Base-by-base conservation (phyloP, 352 stramenopile species). In the Globisporangium nodosum region DNA sequence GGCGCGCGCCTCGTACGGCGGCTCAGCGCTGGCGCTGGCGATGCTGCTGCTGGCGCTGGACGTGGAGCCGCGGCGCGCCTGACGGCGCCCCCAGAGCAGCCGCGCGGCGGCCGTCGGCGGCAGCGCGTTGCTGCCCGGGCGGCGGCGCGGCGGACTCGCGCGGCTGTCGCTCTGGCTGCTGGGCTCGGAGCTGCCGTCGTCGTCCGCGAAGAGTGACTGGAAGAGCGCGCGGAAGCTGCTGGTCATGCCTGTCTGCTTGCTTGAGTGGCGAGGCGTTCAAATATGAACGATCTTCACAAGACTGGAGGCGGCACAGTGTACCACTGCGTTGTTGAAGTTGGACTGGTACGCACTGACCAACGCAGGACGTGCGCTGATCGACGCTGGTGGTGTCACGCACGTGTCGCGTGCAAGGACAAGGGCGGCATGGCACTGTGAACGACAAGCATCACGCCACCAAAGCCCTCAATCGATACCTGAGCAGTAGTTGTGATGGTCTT, bases 1-100 rank as follows among this genome's bases (percentile, higher is more conserved):
- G 15, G 60, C 65, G 52, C 73, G 81, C 7, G 75, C 63, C 12
- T 53, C 58, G 54, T 87, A 90, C 57, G 64, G 54, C 15, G 63
- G 31, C 57, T 76, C 68, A 40, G 4, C 27, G 8, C 8, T 49
- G 43, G 9, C 6, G 18, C 43, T 49, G n/a, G 40, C 43, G 37
- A 0, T 18, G 33, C 24, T 35, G 16, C 18, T 24, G 42, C 13
- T 39, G 8, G n/a, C 21, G n/a, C 30, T 56, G 1, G 16, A n/a
- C 55, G 47, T 13, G 20, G 40, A 45, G 11, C 21, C 16, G 49
- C 61, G 27, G 16, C 21, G 42, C 52, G 60, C 12, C 21, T 37
- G 40, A 18, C 31, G 27, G 18, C n/a, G 40, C 3, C 40, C 42
- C 27, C 51, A 52, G 54, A 55, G 51, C 51, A 35, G 13, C 33